Evolutionary conservation across 495 filamentous ascomycete genomes (phyloP), one percentile per base, ranked within the genome.

Genomic region (Annulohypoxylon maeteangense): DNA sequence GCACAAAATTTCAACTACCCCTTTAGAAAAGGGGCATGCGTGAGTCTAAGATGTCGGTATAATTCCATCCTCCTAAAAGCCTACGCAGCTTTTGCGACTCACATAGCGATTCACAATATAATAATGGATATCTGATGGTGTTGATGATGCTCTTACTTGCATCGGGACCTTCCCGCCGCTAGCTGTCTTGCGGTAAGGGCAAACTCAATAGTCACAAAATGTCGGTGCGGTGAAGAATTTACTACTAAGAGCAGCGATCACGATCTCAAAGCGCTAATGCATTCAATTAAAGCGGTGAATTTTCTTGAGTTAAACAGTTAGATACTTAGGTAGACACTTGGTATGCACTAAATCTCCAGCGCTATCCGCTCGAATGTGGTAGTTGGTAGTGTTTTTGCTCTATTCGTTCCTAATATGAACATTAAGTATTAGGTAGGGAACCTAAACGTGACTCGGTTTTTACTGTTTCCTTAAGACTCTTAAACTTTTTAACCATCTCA

Each of bases 231-330:
- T 44, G 12, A 53, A 25, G 16, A 16, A 23, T 60, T 32, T 29
- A 29, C 27, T 29, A 29, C 6, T 27, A 12, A 50, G 55, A 44
- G 56, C 29, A 54, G 40, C 29, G 57, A 62, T 66, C 48, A 56
- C 40, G 62, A 66, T 57, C 40, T 48, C 38, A 23, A 62, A 18
- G 50, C 57, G 51, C 61, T 45, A 66, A 25, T 48, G 44, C 42
- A 29, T 57, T 40, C 18, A 62, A 55, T 65, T 45, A 31, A 32
- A 56, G 62, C 62, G 54, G 47, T 65, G 56, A 65, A 55, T 47
- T 60, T 11, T 40, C 40, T 50, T 16, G 7, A 16, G 27, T 4
- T 10, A 16, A 12, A 40, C 3, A 16, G 10, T n/a, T 14, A 40
- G 27, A 29, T 29, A 6, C n/a, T n/a, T n/a, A n/a, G n/a, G n/a